Percentiles rank a stretch among this genome's conserved stretches.
Conservation (phyloP, 441 rosid genomes). For the Cnidoscolus chayamansa region DNA sequence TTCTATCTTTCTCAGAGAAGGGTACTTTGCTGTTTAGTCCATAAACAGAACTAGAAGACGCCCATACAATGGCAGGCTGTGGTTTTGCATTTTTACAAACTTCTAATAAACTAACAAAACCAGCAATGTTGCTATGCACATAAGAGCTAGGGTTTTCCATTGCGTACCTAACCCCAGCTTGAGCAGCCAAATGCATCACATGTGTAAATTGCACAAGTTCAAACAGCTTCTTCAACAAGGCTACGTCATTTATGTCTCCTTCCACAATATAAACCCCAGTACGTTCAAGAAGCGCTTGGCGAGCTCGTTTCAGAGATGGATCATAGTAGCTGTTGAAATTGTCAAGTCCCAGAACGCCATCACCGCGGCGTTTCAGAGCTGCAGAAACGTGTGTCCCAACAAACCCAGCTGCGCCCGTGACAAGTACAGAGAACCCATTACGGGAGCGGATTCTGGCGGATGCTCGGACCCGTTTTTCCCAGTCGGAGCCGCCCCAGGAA, state of each 20-base stretch:
- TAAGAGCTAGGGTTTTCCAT: constrained; percentile 93
- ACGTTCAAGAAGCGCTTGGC: constrained; percentile 76
- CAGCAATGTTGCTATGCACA: constrained; percentile 92
- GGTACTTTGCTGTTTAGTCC: constrained; percentile 95
- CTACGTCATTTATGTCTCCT: constrained; percentile 86
- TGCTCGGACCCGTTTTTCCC: constrained; percentile 67
- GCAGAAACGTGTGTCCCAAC: constrained; percentile 92
- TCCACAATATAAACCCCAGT: constrained; percentile 74
- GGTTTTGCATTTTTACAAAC: constrained; percentile 81
- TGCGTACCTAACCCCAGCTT: constrained; percentile 97
- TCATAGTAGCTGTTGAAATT: constrained; percentile 93
- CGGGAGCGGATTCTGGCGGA: constrained; percentile 70
- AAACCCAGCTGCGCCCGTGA: constrained; percentile 97
- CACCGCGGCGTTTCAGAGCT: constrained; percentile 85
- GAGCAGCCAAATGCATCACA: constrained; percentile 97
- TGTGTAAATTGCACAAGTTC: constrained; percentile 80
- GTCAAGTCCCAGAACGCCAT: constrained; percentile 85
- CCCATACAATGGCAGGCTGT: constrained; percentile 96
- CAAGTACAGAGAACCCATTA: constrained; percentile 69
- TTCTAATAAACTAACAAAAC: constrained; percentile 82
- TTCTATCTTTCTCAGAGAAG: constrained; percentile 79
- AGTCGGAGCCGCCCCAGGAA: constrained; percentile 74
- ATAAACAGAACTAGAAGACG: constrained; percentile 93
- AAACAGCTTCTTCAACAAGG: constrained; percentile 65
- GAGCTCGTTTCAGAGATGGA: constrained; percentile 74